Percentiles rank a stretch among this genome's conserved stretches.
phyloP scores from a whole-genome alignment of 495 filamentous ascomycete species.

The Talaromyces nanjingensis region DNA sequence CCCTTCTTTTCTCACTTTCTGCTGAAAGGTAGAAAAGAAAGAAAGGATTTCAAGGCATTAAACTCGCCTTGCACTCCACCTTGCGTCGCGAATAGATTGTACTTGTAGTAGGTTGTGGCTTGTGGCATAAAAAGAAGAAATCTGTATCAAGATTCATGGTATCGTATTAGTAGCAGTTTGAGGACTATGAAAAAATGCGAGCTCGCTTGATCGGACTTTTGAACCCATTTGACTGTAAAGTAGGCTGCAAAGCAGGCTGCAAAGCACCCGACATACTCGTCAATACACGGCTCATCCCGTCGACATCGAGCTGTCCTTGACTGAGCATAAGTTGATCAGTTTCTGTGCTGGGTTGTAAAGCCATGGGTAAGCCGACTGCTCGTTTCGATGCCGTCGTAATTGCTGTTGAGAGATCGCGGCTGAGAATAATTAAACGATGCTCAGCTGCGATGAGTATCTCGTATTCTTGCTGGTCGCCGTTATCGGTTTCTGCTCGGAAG shows the following conservation, averaged over 20 bases:
- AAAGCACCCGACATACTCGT: slow-evolving; percentile 35
- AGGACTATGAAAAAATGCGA: slow-evolving; percentile 29
- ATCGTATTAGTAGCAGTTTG: slow-evolving; percentile 23
- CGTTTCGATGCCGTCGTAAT: not conserved
- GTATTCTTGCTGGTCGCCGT: slow-evolving; percentile 37
- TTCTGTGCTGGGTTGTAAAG: slow-evolving; percentile 18
- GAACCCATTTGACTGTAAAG: slow-evolving; percentile 15
- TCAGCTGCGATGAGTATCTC: slow-evolving; percentile 62
- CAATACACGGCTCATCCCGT: slow-evolving; percentile 45
- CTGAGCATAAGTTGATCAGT: slow-evolving; percentile 38
- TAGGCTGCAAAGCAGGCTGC: slow-evolving; percentile 23
- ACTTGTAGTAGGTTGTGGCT: not conserved
- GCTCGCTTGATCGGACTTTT: slow-evolving; percentile 23
- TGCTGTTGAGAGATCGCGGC: slow-evolving; percentile 19
- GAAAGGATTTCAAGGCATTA: slow-evolving; percentile 46
- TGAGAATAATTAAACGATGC: slow-evolving; percentile 53
- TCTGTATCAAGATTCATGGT: not conserved
- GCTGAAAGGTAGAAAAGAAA: not conserved
- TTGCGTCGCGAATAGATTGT: slow-evolving; percentile 39
- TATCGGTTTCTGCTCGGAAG: slow-evolving; percentile 18
- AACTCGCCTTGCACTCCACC: slow-evolving; percentile 53
- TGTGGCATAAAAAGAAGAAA: not conserved
- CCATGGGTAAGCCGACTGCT: slow-evolving; percentile 6
- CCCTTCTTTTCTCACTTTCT: slow-evolving; percentile 2
- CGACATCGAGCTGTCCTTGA: slow-evolving; percentile 42